Conservation (phyloP, 148 eudicot genomes). For the Camellia sinensis region DNA sequence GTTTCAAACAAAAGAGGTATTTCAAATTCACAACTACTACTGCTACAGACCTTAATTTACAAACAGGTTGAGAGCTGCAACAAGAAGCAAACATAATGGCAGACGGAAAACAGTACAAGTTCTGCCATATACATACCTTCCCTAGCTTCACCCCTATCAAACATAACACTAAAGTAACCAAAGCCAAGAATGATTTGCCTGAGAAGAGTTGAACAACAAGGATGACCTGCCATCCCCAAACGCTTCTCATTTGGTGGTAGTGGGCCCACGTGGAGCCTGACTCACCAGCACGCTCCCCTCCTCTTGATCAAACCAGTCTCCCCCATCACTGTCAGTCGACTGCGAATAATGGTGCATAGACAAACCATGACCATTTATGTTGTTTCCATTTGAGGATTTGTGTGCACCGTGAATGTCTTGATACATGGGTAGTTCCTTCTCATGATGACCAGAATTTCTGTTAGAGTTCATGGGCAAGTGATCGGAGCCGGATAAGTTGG, state of each 20-base stretch:
- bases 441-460: slow-evolving; percentile 25
- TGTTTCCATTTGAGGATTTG: slow-evolving; percentile 18
- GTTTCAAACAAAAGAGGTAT: slow-evolving; percentile 14
- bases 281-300: slow-evolving; percentile 34
- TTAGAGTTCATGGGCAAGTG: slow-evolving; percentile 14
- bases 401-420: slow-evolving; percentile 26
- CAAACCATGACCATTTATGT: slow-evolving; percentile 24
- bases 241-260: slow-evolving; percentile 28
- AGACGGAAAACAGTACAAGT: neutral
- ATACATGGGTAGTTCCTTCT: slow-evolving; percentile 9
- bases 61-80: neutral
- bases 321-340: slow-evolving; percentile 22
- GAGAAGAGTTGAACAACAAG: neutral
- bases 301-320: slow-evolving; percentile 28
- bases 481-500: slow-evolving; percentile 30
- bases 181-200: slow-evolving; percentile 78
- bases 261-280: slow-evolving; percentile 28
- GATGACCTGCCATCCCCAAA: neutral
- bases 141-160: slow-evolving; percentile 13
- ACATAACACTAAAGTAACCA: slow-evolving; percentile 21
- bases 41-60: slow-evolving; percentile 17
- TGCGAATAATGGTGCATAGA: slow-evolving; percentile 29
- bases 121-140: slow-evolving; percentile 1
- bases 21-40: slow-evolving; percentile 18
- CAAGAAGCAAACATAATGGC: slow-evolving; percentile 1